Evolutionary conservation across 2,329 filamentous ascomycete genomes (phyloP), one percentile per base, ranked within the genome.

Genomic region (Hypoxylon sp.): DNA sequence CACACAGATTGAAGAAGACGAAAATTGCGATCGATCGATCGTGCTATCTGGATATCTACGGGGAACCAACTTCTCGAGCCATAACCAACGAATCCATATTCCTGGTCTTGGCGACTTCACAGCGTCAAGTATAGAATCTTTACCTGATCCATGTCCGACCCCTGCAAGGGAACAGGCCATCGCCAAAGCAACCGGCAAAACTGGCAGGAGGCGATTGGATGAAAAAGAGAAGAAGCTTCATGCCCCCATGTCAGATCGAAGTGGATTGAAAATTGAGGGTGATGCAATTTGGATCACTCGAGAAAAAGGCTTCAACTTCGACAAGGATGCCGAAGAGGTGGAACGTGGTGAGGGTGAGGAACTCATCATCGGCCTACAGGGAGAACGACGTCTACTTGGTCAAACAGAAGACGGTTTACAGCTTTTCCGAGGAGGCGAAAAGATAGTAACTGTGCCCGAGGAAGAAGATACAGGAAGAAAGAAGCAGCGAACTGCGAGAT

Each of bases 221-320:
- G 95, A 99, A 75, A 99, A 98, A 79, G 94, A 99, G 75, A 97
- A 97, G 80, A 88, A 96, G 71, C 81, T 99, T 4, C 96, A 97
- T 78, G 96, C 95, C 2, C 96, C 95, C 32, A 98, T 99, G 94
- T 97, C 94, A 24, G 95, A 99, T 78, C 93, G 97, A 32, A 96
- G 94, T 68, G 95, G 95, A 72, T 87, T 99, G 11, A 89, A 98
- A 75, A 94, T 99, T 53, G 95, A 99, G 70, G 97, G 97, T 64
- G 95, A 99, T 78, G 94, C 94, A 6, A 94, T 99, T 37, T 99
- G 97, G 81, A 97, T 90, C 63, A 89, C 87, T 8, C 81, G 86
- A 59, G 87, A 90, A 53, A 89, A 89, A 70, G 88, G 87, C 0
- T 90, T 90, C 71, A 96, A 87, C 3, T 97, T 99, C 68, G 84